phyloP scores from a whole-genome alignment of 345 rosid species.

The Durio zibethinus region DNA sequence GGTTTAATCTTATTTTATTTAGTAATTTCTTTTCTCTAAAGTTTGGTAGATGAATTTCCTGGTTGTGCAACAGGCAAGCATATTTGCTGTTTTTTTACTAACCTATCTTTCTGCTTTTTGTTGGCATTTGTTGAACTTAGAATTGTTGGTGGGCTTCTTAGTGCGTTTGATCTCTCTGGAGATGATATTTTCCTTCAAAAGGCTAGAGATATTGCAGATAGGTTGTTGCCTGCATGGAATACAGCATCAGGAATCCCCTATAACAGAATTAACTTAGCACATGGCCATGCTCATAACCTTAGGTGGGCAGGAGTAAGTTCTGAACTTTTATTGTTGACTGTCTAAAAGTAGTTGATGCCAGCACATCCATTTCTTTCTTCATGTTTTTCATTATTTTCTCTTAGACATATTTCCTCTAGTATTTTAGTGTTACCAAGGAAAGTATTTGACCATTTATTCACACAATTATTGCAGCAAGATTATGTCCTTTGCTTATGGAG shows the following conservation, averaged over 20 bases:
- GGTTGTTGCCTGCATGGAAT: constrained; percentile 98
- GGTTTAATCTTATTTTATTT: constrained; percentile 60
- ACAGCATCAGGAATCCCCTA: constrained; percentile 85
- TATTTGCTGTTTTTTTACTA: constrained; percentile 17
- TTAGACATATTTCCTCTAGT: background rate
- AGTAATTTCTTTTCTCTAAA: constrained; percentile 16
- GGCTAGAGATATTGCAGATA: constrained; percentile 95
- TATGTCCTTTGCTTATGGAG: background rate
- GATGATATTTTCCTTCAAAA: constrained; percentile 88
- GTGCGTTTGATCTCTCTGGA: constrained; percentile 89
- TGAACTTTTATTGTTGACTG: background rate
- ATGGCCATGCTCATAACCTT: constrained; percentile 75
- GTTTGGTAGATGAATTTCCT: background rate
- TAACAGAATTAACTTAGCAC: constrained; percentile 78
- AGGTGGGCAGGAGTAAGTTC: constrained; percentile 93
- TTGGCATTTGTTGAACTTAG: constrained; percentile 34
- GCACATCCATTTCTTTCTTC: background rate
- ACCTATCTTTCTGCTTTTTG: constrained; percentile 4
- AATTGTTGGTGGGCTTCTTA: constrained; percentile 98
- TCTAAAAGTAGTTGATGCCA: background rate
- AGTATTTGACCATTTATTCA: background rate
- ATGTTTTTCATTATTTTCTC: background rate
- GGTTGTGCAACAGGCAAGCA: background rate
- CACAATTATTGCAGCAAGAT: background rate
- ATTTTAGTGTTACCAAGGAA: background rate